Conservation (phyloP, 208 protist genomes). For the Kentomonas sorsogonicus region DNA sequence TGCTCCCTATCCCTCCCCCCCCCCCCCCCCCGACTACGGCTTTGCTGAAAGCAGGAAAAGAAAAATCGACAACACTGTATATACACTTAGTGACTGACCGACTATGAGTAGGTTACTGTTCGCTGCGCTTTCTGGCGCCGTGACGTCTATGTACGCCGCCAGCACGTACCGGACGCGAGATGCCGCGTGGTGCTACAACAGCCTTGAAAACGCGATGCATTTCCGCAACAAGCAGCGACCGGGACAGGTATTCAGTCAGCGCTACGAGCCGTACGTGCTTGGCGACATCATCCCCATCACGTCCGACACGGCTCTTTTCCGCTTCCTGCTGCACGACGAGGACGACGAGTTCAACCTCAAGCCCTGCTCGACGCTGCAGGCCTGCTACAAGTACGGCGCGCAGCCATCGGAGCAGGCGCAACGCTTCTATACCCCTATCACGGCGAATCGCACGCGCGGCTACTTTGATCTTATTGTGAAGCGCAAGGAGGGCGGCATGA, state of each 20-base stretch:
- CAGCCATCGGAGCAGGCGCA: constrained; percentile 79
- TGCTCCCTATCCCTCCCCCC: too few relatives aligned
- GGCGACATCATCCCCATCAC: constrained; percentile 86
- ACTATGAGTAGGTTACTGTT: too few relatives aligned
- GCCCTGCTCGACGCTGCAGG: constrained; percentile 82
- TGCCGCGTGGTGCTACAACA: constrained; percentile 56
- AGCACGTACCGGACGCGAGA: too few relatives aligned
- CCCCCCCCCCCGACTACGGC: too few relatives aligned
- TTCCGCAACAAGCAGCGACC: constrained; percentile 44
- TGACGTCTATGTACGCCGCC: too few relatives aligned
- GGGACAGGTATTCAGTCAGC: constrained; percentile 68
- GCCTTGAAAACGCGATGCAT: constrained; percentile 71
- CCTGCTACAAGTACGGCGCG: constrained; percentile 85
- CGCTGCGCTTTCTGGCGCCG: too few relatives aligned
- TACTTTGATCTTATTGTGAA: constrained; percentile 91
- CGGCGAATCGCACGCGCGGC: constrained; percentile 74
- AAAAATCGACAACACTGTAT: too few relatives aligned
- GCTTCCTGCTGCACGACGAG: constrained; percentile 67
- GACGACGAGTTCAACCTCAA: constrained; percentile 83
- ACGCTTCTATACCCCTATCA: constrained; percentile 90
- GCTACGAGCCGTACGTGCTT: constrained; percentile 75
- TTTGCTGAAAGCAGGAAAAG: too few relatives aligned
- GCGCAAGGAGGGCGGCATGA: constrained; percentile 60
- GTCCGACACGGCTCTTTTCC: constrained; percentile 81
- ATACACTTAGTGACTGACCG: too few relatives aligned